Conservation (phyloP, 345 rosid genomes). For the Aegle marmelos region DNA sequence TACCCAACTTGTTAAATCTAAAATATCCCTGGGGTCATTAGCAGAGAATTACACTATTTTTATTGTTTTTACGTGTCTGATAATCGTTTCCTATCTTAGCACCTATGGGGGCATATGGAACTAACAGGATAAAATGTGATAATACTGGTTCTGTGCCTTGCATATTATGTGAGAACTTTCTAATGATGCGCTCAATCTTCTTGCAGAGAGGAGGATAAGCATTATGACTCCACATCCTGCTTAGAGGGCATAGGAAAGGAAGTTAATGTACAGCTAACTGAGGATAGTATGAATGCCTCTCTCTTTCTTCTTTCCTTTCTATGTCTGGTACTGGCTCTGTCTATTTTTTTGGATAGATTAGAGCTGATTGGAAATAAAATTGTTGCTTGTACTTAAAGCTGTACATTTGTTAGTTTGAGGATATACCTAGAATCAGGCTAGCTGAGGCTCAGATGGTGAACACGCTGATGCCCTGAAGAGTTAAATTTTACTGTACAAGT, state of each 20-base stretch:
- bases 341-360: conserved; percentile 32
- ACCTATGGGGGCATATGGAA: neutral
- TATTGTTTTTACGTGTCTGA: neutral
- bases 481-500: conserved; percentile 33
- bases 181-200: neutral
- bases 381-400: conserved; percentile 38
- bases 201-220: conserved; percentile 66
- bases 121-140: neutral
- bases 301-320: conserved; percentile 22
- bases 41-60: neutral
- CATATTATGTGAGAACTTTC: neutral
- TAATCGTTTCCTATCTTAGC: neutral
- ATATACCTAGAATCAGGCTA: conserved; percentile 44
- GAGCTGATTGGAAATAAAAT: conserved; percentile 39
- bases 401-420: conserved; percentile 50
- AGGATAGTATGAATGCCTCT: conserved; percentile 43
- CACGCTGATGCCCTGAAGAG: conserved; percentile 29
- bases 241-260: conserved; percentile 32
- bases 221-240: conserved; percentile 47
- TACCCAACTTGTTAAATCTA: neutral
- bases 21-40: neutral
- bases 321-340: conserved; percentile 29
- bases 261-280: conserved; percentile 65
- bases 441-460: conserved; percentile 34
- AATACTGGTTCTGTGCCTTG: neutral